These are phyloP conservation scores for Pseudozyma pruni DNA, from an alignment of 1,284 basidiomycete species.

Conservation along the genomic window DNA sequence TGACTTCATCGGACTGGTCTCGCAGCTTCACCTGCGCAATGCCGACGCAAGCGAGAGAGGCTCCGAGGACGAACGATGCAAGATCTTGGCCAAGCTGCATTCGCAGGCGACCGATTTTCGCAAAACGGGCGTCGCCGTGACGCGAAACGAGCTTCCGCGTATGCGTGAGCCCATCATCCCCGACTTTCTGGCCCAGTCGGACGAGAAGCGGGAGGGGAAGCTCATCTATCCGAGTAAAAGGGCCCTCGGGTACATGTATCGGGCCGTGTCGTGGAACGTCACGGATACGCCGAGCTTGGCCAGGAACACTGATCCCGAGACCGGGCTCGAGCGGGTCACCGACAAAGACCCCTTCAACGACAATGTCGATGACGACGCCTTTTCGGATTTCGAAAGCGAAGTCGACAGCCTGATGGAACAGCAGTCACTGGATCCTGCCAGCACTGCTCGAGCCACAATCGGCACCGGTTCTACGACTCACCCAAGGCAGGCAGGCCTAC, in stretches of 20 bases:
- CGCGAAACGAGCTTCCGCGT: constrained; percentile 6
- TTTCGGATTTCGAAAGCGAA: constrained; percentile 11
- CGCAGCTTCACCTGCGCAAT: constrained; percentile 75
- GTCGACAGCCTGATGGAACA: constrained; percentile 4
- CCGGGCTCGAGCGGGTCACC: constrained; percentile 13
- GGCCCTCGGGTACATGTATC: constrained; percentile 27
- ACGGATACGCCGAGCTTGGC: constrained; percentile 38
- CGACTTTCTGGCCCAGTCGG: constrained; percentile 35
- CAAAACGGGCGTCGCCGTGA: constrained; percentile 44
- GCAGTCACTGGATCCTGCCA: neutral
- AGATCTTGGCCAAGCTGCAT: constrained; percentile 76
- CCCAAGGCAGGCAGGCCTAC: neutral
- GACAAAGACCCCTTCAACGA: constrained; percentile 2
- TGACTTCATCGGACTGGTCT: constrained; percentile 73
- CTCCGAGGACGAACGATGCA: constrained; percentile 74
- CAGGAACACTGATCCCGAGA: constrained; percentile 20
- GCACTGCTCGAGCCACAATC: constrained; percentile 9
- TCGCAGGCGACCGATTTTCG: constrained; percentile 72
- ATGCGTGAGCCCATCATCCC: constrained; percentile 25
- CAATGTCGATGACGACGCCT: neutral
- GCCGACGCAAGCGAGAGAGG: constrained; percentile 75
- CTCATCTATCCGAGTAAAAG: constrained; percentile 26
- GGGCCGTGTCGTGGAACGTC: constrained; percentile 25
- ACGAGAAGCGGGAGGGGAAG: constrained; percentile 11
- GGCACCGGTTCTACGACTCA: constrained; percentile 1